These are phyloP conservation scores for Beauveria rudraprayagi DNA, from an alignment of 2,329 filamentous ascomycete genomes.

Conservation along the genomic window DNA sequence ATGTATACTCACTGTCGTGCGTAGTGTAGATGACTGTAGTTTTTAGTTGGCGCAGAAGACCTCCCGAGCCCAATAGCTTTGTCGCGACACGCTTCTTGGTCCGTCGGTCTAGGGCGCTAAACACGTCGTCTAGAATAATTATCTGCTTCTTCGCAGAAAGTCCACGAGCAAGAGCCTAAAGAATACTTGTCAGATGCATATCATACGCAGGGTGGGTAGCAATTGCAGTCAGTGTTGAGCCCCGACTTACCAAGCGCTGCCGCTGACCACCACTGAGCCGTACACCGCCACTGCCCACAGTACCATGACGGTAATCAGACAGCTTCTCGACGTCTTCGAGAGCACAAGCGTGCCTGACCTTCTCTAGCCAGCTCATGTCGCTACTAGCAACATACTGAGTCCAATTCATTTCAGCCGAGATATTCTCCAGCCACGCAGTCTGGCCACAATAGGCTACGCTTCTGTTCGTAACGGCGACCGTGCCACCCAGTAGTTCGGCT, in stretches of 20 bases:
- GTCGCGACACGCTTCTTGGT: neutral
- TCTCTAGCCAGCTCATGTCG: neutral
- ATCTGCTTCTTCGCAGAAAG: neutral
- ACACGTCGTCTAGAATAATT: neutral
- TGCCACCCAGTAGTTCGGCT: neutral
- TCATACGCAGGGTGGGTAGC: neutral
- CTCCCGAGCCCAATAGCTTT: neutral
- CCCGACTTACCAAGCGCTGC: neutral
- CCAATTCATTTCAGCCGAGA: neutral
- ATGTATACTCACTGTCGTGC: neutral
- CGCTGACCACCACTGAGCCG: neutral
- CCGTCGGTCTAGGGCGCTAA: neutral
- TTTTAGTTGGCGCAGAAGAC: neutral
- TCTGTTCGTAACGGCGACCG: neutral
- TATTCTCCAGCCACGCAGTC: neutral
- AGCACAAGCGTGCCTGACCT: no score
- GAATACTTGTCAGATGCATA: neutral
- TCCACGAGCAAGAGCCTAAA: neutral
- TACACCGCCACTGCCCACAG: neutral
- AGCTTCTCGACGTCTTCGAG: neutral
- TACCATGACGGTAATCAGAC: neutral
- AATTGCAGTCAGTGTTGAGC: neutral
- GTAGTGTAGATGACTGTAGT: neutral
- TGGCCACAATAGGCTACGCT: neutral
- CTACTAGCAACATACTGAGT: neutral